Evolutionary conservation across 805 yeast genomes (phyloP).

Genomic region (Brettanomyces sp.): DNA sequence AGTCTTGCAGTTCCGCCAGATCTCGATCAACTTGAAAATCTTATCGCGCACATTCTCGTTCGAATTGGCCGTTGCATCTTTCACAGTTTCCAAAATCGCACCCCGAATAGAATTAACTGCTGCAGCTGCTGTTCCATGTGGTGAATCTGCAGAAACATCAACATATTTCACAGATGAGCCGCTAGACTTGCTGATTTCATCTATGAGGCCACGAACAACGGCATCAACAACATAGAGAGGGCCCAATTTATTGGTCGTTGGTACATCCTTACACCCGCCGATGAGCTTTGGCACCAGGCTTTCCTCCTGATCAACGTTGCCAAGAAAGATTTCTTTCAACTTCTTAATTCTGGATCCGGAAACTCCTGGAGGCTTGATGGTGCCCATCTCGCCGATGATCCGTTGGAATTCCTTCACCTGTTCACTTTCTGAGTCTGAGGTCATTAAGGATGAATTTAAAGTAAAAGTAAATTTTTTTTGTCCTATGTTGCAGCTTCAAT

Average conservation of each 20-base stretch:
- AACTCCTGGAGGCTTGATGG: constrained; percentile 79
- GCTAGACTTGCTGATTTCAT: constrained; percentile 48
- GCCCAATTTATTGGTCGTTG: constrained; percentile 80
- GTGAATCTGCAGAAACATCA: not conserved
- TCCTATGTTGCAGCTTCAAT: not conserved
- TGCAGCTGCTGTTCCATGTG: constrained; percentile 62
- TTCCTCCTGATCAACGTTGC: constrained; percentile 43
- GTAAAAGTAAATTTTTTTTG: not conserved
- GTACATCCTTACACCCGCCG: constrained; percentile 61
- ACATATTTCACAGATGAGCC: not conserved
- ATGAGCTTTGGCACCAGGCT: constrained; percentile 49
- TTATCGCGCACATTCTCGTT: constrained; percentile 56
- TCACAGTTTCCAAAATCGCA: constrained; percentile 53
- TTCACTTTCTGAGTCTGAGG: not conserved
- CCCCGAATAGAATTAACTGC: constrained; percentile 60
- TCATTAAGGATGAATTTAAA: not conserved
- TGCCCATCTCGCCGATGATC: constrained; percentile 39
- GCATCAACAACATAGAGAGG: constrained; percentile 88
- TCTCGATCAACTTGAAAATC: constrained; percentile 74
- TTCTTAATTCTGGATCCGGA: constrained; percentile 92
- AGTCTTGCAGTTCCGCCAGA: constrained; percentile 84
- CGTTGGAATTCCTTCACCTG: constrained; percentile 34
- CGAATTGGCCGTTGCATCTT: constrained; percentile 50
- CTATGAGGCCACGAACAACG: constrained; percentile 76
- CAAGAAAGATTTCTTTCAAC: constrained; percentile 68